Conservation (phyloP, 2,329 filamentous ascomycete species). For the Chaetothyriales sp. region DNA sequence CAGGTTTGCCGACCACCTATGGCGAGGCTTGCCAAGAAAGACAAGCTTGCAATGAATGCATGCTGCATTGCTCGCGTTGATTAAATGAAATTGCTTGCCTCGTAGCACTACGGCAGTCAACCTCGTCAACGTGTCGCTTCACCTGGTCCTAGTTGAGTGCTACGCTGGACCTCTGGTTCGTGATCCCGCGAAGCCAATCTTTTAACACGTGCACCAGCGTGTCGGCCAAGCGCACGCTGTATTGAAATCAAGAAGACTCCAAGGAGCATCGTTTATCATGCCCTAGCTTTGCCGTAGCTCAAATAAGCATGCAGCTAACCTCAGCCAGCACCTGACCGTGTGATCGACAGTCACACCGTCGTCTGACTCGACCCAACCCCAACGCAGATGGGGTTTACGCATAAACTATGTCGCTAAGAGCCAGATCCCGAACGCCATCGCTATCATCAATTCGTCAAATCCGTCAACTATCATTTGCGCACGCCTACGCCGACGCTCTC, state of each 20-base stretch:
- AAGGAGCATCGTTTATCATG: not conserved
- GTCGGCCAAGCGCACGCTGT: not conserved
- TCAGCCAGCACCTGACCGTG: too few relatives aligned
- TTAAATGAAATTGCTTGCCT: not conserved
- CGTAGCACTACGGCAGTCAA: too few relatives aligned
- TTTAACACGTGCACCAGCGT: not conserved
- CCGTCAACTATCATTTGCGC: not conserved
- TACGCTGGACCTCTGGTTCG: too few relatives aligned
- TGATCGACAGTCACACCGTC: too few relatives aligned
- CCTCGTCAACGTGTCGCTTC: too few relatives aligned
- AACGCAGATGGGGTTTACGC: not conserved
- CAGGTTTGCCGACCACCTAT: too few relatives aligned
- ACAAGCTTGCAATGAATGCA: too few relatives aligned
- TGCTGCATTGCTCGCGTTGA: too few relatives aligned
- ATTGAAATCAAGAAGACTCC: not conserved
- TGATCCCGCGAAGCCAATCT: too few relatives aligned
- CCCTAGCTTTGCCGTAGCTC: not conserved
- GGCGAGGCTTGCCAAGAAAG: too few relatives aligned
- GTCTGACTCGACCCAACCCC: not conserved
- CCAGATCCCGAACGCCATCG: not conserved
- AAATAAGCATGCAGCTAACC: not conserved
- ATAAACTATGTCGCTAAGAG: not conserved
- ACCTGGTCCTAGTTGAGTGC: too few relatives aligned
- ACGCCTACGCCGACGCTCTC: constrained; percentile 10
- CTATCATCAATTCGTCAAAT: constrained; percentile 1